Conservation (phyloP, 331 rosid genomes). For the Quercus lobata region DNA sequence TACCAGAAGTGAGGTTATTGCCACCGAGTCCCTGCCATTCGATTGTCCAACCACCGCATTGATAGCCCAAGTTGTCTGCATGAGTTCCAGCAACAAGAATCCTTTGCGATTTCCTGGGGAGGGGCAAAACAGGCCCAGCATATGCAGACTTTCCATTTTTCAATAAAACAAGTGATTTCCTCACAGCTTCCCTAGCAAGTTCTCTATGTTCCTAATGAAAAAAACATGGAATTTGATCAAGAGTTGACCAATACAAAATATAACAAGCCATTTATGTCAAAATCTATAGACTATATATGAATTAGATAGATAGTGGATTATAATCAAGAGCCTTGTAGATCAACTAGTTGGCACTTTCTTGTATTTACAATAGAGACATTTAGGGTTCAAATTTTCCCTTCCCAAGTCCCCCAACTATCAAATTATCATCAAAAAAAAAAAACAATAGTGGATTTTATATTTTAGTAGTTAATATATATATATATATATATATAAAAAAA, state of each 20-base stretch:
- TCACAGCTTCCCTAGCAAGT: slow-evolving; percentile 5
- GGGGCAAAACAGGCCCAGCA: background rate
- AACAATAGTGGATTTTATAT: too few species aligned
- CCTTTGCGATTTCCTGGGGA: background rate
- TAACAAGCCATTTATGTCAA: too few species aligned
- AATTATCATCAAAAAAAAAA: too few species aligned
- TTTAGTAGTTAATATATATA: background rate
- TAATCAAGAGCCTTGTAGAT: too few species aligned
- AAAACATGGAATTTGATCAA: background rate
- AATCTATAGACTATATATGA: too few species aligned
- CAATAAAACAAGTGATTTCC: slow-evolving; percentile 12
- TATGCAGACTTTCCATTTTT: background rate
- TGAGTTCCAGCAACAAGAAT: slow-evolving; percentile 11
- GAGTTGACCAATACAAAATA: too few species aligned
- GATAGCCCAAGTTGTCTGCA: slow-evolving; percentile 8
- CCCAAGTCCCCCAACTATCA: too few species aligned
- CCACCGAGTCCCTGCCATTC: slow-evolving; percentile 1
- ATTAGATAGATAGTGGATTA: too few species aligned
- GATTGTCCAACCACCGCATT: slow-evolving; percentile 15
- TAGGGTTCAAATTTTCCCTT: too few species aligned
- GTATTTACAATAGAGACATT: too few species aligned
- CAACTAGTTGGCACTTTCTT: too few species aligned
- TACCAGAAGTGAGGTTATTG: slow-evolving; percentile 6
- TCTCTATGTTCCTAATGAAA: background rate
- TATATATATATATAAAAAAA: too few species aligned